These are phyloP conservation scores for Claviceps monticola DNA, from an alignment of 2,329 filamentous ascomycete species.

Conservation along the genomic window DNA sequence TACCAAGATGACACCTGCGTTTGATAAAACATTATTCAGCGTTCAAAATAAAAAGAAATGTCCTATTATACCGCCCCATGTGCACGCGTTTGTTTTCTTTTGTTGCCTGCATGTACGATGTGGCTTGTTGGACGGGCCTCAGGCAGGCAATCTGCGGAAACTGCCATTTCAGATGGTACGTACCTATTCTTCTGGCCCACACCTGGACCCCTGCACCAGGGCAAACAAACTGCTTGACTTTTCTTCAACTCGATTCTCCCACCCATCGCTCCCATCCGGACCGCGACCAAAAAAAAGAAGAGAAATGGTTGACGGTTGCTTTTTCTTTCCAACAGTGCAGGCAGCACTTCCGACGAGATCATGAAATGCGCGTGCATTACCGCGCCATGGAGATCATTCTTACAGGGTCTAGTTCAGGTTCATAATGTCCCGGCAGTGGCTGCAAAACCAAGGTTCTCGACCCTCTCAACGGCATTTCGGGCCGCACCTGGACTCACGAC, in stretches of 20 bases:
- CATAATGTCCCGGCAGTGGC: constrained; percentile 17
- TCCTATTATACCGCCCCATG: not conserved
- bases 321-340: not conserved
- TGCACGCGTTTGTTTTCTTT: not conserved
- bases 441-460: not conserved
- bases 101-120: not conserved
- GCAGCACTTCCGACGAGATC: not conserved
- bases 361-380: constrained; percentile 37
- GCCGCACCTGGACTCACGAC: not conserved
- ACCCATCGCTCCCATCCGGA: too few relatives aligned
- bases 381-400: constrained; percentile 31
- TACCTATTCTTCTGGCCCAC: too few relatives aligned
- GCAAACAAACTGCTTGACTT: too few relatives aligned
- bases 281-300: not conserved
- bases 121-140: not conserved
- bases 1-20: too few relatives aligned
- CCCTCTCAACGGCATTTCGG: not conserved
- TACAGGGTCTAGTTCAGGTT: constrained; percentile 30
- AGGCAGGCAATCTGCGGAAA: not conserved
- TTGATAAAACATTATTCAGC: too few relatives aligned
- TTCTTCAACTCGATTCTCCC: too few relatives aligned
- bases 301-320: not conserved
- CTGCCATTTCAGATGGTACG: too few relatives aligned
- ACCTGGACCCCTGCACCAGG: too few relatives aligned
- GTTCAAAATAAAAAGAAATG: too few relatives aligned